Evolutionary conservation across 1,284 basidiomycete species (phyloP).

Genomic region (Cutaneotrichosporon curvatum): DNA sequence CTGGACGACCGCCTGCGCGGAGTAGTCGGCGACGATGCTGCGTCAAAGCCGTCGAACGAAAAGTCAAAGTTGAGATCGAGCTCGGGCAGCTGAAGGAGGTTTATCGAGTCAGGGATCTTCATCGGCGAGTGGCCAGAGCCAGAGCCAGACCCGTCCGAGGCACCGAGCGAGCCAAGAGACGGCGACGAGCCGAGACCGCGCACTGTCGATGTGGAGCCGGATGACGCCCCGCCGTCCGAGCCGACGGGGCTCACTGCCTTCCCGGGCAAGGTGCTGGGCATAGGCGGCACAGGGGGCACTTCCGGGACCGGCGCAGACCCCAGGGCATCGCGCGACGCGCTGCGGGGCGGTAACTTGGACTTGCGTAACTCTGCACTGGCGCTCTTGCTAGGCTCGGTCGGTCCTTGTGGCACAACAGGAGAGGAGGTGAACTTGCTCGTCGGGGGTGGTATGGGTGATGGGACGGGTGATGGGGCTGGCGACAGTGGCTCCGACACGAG

Average conservation of each 20-base stretch:
- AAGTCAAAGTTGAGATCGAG: conserved; percentile 41
- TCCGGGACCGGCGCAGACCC: neutral
- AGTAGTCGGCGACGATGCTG: conserved; percentile 25
- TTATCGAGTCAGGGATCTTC: conserved; percentile 26
- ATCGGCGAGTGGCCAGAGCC: no score
- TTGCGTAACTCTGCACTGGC: no score
- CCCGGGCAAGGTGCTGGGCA: neutral
- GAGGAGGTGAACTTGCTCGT: no score
- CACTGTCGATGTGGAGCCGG: conserved; percentile 10
- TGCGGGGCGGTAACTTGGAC: neutral
- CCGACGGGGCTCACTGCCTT: conserved; percentile 13
- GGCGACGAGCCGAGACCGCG: conserved; percentile 3
- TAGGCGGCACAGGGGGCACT: no score
- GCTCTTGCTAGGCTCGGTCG: no score
- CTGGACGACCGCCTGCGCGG: conserved; percentile 13
- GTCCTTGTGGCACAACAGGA: no score
- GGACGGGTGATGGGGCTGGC: no score
- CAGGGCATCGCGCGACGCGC: neutral
- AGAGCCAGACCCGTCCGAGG: neutral
- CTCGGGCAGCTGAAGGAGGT: conserved; percentile 40
- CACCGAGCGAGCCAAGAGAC: neutral
- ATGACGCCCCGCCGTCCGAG: conserved; percentile 8
- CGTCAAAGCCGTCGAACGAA: conserved; percentile 25
- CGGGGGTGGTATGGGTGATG: no score
- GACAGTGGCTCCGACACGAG: no score